Percentiles rank a stretch among this genome's conserved stretches.
These are phyloP conservation scores for Phyllosticta citribraziliensis DNA, from an alignment of 2,329 filamentous ascomycete species.

Conservation along the genomic window DNA sequence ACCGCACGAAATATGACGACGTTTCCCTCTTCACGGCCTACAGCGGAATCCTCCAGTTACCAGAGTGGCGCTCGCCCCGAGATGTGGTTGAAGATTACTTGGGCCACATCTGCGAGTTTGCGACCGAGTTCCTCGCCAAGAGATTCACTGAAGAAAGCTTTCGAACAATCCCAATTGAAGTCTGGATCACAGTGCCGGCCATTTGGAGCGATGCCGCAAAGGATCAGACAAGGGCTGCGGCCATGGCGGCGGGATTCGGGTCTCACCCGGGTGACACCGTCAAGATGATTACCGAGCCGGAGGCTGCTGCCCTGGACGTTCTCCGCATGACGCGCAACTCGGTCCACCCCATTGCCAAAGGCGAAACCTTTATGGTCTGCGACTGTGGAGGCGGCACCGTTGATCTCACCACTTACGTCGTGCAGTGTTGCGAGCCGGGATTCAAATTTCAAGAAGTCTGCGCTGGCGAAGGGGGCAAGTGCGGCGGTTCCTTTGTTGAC, in stretches of 20 bases:
- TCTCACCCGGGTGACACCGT: constrained; percentile 48
- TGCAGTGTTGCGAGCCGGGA: constrained; percentile 50
- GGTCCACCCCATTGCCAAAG: constrained; percentile 53
- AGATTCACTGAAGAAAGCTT: no score
- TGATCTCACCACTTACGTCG: constrained; percentile 70
- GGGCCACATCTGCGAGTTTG: no score
- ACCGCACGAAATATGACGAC: no score
- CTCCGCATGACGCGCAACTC: constrained; percentile 59
- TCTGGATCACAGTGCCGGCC: constrained; percentile 71
- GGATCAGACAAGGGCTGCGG: constrained; percentile 68
- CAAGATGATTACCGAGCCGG: constrained; percentile 72
- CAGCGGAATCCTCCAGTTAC: no score
- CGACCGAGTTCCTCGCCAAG: no score
- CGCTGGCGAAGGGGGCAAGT: constrained; percentile 67
- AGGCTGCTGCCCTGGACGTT: constrained; percentile 57
- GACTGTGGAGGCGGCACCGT: constrained; percentile 52
- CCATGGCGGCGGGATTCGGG: constrained; percentile 71
- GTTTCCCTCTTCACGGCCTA: no score
- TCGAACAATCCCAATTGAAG: constrained; percentile 56
- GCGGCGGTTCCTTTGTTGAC: constrained; percentile 62
- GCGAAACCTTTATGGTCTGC: constrained; percentile 50
- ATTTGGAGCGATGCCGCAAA: constrained; percentile 80
- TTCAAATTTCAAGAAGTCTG: constrained; percentile 65
- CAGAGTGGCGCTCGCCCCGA: no score
- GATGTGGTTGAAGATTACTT: no score